Base-by-base conservation (phyloP, 2,329 filamentous ascomycete genomes). In the Alternaria alternata region DNA sequence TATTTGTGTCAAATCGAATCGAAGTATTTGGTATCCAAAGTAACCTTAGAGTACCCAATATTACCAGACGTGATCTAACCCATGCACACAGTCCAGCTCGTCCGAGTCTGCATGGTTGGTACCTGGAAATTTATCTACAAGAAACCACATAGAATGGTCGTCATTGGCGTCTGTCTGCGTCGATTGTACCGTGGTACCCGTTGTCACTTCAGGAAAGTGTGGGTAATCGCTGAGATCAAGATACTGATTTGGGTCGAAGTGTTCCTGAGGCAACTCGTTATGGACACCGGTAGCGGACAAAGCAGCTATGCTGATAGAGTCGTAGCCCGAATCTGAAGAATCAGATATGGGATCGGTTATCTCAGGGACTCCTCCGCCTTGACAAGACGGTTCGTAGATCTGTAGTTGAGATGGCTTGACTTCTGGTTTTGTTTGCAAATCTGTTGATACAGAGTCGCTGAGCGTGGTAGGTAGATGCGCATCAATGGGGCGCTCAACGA, bases 271-370 rank as follows among this genome's bases (percentile, higher is more conserved):
- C 18, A 41, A 12, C 39, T 41, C 42, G 1, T 43, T 39, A 0
- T 20, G 30, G 7, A 28, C 11, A 39, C 8, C 24, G 0, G 24
- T 14, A 0, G 55, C 14, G 8, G 44, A 18, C 30, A 49, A 39
- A 32, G 52, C 12, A 22, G 60, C 49, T 61, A 42, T 2, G 12
- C 63, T 61, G 11, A 36, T 61, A 5, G 65, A 66, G 18, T 67
- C 66, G 59, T 72, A 72, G 11, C 69, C 69, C 9, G 69, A 69
- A 30, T 70, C 69, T 30, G 67, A 66, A 3, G 67, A 68, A 18
- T 48, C 63, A 4, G 61, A 60, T 18, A 46, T 28, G 3, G 9
- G 28, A 7, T 63, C 44, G 26, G 16, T 7, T 7, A 56, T n/a
- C 28, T 48, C 30, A 4, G 28, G 24, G 12, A 24, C n/a, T 2